These are phyloP conservation scores for Amanita muscaria DNA, from an alignment of 768 basidiomycete species.

Conservation along the genomic window DNA sequence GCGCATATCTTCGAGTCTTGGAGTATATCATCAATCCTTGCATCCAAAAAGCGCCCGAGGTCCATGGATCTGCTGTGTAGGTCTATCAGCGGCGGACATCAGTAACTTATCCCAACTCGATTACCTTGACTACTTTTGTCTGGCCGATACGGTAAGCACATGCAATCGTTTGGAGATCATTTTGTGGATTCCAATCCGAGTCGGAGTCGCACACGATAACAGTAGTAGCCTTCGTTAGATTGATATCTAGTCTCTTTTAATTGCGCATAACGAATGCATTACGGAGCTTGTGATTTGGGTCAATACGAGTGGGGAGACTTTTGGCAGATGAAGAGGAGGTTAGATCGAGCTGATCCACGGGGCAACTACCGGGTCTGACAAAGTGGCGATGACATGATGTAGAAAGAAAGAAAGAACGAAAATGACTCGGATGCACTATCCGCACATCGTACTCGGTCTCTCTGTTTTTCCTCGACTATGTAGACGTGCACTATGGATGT, in stretches of 20 bases:
- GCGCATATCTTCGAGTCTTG: slow-evolving; percentile 35
- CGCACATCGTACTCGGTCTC: too few relatives aligned
- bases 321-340: too few relatives aligned
- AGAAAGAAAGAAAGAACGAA: too few relatives aligned
- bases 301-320: too few relatives aligned
- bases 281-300: slow-evolving; percentile 10
- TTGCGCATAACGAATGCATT: too few relatives aligned
- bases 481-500: too few relatives aligned
- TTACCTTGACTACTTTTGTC: slow-evolving; percentile 57
- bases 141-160: slow-evolving; percentile 78
- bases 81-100: not conserved
- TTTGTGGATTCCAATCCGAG: slow-evolving; percentile 62
- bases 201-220: slow-evolving; percentile 84
- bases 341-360: too few relatives aligned
- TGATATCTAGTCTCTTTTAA: slow-evolving; percentile 47
- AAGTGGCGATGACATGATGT: too few relatives aligned
- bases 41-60: slow-evolving; percentile 34
- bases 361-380: too few relatives aligned
- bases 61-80: slow-evolving; percentile 39
- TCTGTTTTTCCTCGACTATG: too few relatives aligned
- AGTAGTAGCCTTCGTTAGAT: slow-evolving; percentile 72
- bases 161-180: slow-evolving; percentile 81
- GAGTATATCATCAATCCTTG: slow-evolving; percentile 36
- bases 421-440: too few relatives aligned
- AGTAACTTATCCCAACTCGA: not conserved